These are phyloP conservation scores for Reticulascus tulasneorum DNA, from an alignment of 2,329 filamentous ascomycete genomes.

Conservation along the genomic window DNA sequence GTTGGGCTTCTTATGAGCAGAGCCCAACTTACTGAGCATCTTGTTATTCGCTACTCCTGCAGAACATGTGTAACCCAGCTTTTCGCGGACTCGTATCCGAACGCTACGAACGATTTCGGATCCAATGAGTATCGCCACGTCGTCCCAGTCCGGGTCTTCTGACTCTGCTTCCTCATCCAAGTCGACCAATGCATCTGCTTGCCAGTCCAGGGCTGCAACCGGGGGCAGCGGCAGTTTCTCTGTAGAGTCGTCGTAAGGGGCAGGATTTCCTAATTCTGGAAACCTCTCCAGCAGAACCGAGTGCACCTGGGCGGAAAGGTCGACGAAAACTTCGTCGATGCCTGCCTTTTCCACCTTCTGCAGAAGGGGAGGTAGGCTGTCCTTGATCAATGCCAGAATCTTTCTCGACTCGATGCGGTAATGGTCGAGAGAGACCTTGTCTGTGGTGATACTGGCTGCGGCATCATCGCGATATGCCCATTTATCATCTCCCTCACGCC, in stretches of 20 bases:
- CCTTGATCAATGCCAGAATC: constrained; percentile 77
- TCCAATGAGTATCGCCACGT: constrained; percentile 79
- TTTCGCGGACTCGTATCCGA: constrained; percentile 62
- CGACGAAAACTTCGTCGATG: constrained; percentile 93
- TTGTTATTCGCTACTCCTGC: constrained; percentile 88
- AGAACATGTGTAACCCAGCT: constrained; percentile 85
- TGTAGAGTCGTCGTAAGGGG: constrained; percentile 69
- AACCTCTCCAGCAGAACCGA: constrained; percentile 70
- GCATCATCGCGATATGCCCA: constrained; percentile 90
- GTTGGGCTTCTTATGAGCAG: constrained; percentile 88
- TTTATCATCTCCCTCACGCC: constrained; percentile 83
- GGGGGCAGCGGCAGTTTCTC: constrained; percentile 69
- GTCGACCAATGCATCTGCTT: constrained; percentile 76
- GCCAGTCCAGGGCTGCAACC: constrained; percentile 72
- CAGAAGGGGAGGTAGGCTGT: constrained; percentile 58
- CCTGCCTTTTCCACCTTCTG: constrained; percentile 88
- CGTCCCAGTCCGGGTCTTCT: constrained; percentile 92
- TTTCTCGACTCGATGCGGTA: constrained; percentile 81
- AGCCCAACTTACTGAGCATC: constrained; percentile 91
- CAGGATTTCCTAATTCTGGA: constrained; percentile 62
- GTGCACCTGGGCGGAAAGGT: constrained; percentile 82
- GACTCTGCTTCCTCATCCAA: constrained; percentile 72
- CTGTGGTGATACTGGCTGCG: constrained; percentile 71
- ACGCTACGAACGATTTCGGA: constrained; percentile 83
- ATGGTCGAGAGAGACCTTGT: constrained; percentile 92